Conservation (phyloP, 148 eudicot species). For the Chenopodium formosanum region DNA sequence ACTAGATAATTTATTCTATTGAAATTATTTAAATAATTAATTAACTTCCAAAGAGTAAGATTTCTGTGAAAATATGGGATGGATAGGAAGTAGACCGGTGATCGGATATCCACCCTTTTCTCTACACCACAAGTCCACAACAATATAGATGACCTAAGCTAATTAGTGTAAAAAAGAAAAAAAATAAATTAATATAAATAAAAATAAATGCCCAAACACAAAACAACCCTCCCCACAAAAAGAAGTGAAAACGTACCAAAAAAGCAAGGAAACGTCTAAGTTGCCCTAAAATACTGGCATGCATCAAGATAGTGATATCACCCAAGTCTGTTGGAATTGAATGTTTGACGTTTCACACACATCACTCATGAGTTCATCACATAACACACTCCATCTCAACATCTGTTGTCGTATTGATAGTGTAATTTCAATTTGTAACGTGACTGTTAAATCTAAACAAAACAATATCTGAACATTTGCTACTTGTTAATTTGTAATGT, state of each 20-base stretch:
- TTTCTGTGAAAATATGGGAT: neutral
- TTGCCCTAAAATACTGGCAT: constrained; percentile 23
- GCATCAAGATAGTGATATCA: constrained; percentile 28
- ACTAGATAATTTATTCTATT: too few relatives aligned
- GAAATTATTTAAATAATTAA: too few relatives aligned
- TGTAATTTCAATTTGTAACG: too few relatives aligned
- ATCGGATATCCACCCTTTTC: neutral
- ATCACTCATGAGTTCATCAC: neutral
- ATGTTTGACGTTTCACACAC: constrained; percentile 13
- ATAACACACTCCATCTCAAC: neutral
- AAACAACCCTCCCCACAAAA: constrained; percentile 3
- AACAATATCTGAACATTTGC: too few relatives aligned
- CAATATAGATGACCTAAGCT: neutral
- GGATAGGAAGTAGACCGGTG: neutral
- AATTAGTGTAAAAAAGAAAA: neutral
- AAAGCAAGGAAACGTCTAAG: constrained; percentile 21
- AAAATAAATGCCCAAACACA: neutral
- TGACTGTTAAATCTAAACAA: neutral
- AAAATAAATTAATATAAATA: too few relatives aligned
- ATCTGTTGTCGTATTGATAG: neutral
- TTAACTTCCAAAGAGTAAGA: too few relatives aligned
- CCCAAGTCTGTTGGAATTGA: neutral
- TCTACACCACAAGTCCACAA: neutral
- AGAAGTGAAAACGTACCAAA: constrained; percentile 19
- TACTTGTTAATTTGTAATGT: too few relatives aligned